Evolutionary conservation across 2,329 filamentous ascomycete genomes (phyloP), one percentile per base, ranked within the genome.

Genomic region (Raffaelea arxii): DNA sequence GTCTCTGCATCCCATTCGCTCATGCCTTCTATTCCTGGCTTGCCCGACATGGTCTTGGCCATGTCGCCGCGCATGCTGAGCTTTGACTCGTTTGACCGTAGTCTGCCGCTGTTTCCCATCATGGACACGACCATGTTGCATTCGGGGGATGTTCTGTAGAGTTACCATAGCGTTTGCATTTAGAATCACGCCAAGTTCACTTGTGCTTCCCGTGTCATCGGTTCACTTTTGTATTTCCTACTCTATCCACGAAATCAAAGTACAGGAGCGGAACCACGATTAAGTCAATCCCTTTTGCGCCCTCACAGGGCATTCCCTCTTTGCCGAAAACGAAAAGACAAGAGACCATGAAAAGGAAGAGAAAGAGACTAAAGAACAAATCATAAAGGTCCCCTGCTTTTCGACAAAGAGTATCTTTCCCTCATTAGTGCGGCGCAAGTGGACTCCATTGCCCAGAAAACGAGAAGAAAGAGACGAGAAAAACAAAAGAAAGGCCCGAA

Each of bases 261-360:
- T 30, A 42, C 21, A 48, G 36, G 51, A 67, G 75, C 71, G 77
- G 84, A 82, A 83, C 77, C 83, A 89, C 87, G 82, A 73, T 91
- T 65, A 94, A 91, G 87, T 87, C 79, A 79, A 84, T 72, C 82
- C 85, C 82, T 78, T 76, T 78, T 78, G 75, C 78, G 74, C 32
- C 80, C 48, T 75, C 80, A 92, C 90, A 96, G 89, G 91, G 91
- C 91, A 89, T 96, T 97, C 91, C 89, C 90, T 88, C 83, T 69
- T 66, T 64, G 65, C 60, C 56, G 56, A 44, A 48, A 47, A 53
- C 42, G 37, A 44, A 44, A n/a, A 39, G 36, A 30, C 32, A 38
- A 25, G 18, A 27, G 25, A 36, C 4, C 19, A 25, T 32, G 18
- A 21, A 23, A 40, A 6, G 27, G 18, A 5, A 42, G 41, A 53